These are phyloP conservation scores for Sparassis latifolia DNA, from an alignment of 1,284 basidiomycete genomes.

Conservation along the genomic window DNA sequence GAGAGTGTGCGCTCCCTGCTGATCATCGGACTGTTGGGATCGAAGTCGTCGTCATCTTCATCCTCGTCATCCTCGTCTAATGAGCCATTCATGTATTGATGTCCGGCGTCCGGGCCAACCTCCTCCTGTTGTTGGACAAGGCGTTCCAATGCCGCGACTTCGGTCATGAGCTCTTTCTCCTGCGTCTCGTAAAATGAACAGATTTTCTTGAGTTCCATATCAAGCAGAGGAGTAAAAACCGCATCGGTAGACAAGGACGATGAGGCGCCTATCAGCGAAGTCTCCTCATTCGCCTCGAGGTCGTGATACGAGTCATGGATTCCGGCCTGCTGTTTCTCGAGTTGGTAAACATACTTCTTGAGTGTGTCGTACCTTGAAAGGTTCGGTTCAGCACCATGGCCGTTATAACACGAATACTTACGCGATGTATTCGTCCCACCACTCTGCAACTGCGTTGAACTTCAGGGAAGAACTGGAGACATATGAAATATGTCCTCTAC, in stretches of 20 bases:
- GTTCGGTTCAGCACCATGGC: not conserved
- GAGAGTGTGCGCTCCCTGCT: conserved; percentile 19
- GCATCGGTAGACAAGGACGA: conserved; percentile 40
- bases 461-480: conserved; percentile 65
- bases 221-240: conserved; percentile 70
- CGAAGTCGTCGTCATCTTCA: conserved; percentile 56
- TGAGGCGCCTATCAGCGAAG: conserved; percentile 41
- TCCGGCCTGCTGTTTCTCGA: conserved; percentile 65
- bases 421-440: conserved; percentile 92
- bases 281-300: conserved; percentile 58
- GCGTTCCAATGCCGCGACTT: conserved; percentile 60
- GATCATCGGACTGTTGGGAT: conserved; percentile 14
- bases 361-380: conserved; percentile 68
- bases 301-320: conserved; percentile 28
- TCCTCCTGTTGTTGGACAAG: conserved; percentile 65
- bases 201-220: conserved; percentile 84
- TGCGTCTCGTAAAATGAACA: conserved; percentile 75
- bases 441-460: conserved; percentile 91
- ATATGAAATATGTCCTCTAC: not conserved
- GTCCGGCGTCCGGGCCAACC: conserved; percentile 44
- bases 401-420: conserved; percentile 30
- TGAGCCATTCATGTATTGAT: conserved; percentile 25
- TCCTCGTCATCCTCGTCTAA: conserved; percentile 57
- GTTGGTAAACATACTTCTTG: conserved; percentile 82
- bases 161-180: conserved; percentile 64